Conservation (phyloP, 1,284 basidiomycete species). For the Athelia psychrophila region DNA sequence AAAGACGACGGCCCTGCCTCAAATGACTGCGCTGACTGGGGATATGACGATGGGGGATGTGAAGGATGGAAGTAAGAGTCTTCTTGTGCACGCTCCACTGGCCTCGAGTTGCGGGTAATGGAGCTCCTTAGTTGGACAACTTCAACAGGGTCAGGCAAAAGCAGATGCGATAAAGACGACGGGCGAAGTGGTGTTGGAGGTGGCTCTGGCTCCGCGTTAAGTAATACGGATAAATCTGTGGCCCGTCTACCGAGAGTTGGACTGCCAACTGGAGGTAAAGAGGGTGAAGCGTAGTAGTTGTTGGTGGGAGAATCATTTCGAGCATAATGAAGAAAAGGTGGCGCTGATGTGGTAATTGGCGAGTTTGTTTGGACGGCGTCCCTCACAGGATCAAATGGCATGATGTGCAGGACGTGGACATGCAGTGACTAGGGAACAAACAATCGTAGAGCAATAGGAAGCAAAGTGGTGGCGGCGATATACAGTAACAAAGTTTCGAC, state of each 20-base stretch:
- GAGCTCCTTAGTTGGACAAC: constrained; percentile 39
- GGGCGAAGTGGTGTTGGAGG: constrained; percentile 37
- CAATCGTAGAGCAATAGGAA: no score
- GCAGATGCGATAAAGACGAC: constrained; percentile 49
- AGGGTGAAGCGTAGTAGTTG: constrained; percentile 18
- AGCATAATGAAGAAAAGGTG: constrained; percentile 14
- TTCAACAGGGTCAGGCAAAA: constrained; percentile 32
- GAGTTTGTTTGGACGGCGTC: constrained; percentile 73
- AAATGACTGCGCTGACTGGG: constrained; percentile 22
- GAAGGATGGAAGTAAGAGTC: constrained; percentile 23
- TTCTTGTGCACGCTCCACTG: no score
- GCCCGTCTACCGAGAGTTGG: constrained; percentile 56
- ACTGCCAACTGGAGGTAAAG: constrained; percentile 30
- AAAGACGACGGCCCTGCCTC: constrained; percentile 13
- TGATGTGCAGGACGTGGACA: not conserved
- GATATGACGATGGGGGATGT: constrained; percentile 18
- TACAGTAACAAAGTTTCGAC: not conserved
- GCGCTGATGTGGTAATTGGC: constrained; percentile 30
- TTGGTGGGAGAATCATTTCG: constrained; percentile 7
- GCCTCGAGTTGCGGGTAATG: constrained; percentile 31
- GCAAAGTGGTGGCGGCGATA: not conserved
- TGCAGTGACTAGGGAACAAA: no score
- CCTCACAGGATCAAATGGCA: constrained; percentile 77
- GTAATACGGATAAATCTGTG: constrained; percentile 66
- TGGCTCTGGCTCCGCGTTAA: constrained; percentile 55